Evolutionary conservation across 208 protist species (phyloP).

Genomic region (Wallacemonas sp.): DNA sequence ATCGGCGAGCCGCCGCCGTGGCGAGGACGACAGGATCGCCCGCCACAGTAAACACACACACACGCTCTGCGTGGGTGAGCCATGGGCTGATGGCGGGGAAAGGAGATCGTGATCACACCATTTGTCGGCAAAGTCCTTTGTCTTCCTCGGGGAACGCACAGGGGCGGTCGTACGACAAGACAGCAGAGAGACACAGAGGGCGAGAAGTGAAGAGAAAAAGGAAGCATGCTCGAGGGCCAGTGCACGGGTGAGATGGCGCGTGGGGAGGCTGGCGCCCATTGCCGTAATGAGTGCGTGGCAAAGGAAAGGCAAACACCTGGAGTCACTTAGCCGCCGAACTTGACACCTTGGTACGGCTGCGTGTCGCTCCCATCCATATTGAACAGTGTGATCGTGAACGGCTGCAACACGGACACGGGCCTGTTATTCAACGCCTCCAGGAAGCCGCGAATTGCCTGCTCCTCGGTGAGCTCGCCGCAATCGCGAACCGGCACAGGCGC

Average conservation of each 20-base stretch:
- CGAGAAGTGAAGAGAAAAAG: conserved; percentile 5
- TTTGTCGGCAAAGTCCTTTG: no score
- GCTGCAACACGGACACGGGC: conserved; percentile 54
- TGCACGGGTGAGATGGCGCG: no score
- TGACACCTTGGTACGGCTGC: conserved; percentile 85
- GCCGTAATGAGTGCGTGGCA: no score
- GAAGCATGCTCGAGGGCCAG: no score
- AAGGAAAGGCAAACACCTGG: conserved; percentile 4
- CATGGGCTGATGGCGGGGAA: no score
- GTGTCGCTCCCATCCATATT: conserved; percentile 77
- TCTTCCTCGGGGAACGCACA: neutral
- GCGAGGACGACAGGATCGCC: no score
- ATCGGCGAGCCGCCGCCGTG: no score
- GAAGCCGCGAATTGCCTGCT: conserved; percentile 73
- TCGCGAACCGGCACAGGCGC: conserved; percentile 51
- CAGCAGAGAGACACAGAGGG: neutral
- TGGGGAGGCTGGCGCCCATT: no score
- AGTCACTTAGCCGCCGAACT: conserved; percentile 62
- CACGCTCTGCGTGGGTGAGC: no score
- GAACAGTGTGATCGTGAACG: conserved; percentile 85
- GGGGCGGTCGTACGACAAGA: neutral
- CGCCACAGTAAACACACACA: no score
- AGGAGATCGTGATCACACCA: no score
- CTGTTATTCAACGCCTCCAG: conserved; percentile 53
- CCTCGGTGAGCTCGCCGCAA: conserved; percentile 63